A percentile compares a stretch with the other conserved stretches of the same genome.
phyloP scores from a whole-genome alignment of 495 filamentous ascomycete genomes.

The Annulohypoxylon nitens region DNA sequence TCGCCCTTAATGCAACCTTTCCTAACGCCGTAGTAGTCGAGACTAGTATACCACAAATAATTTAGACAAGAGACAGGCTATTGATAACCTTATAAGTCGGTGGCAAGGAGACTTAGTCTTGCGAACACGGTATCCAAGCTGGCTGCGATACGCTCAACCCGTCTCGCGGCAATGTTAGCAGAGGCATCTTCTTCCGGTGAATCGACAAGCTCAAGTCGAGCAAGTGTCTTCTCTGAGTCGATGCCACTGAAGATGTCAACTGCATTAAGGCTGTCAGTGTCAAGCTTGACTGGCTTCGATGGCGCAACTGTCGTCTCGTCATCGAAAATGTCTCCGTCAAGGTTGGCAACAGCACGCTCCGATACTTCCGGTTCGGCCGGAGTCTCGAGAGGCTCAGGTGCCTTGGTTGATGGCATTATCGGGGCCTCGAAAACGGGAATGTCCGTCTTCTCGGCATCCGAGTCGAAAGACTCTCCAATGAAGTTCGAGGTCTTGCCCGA shows the following conservation, averaged over 20 bases:
- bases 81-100: constrained; percentile 50
- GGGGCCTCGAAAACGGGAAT: constrained; percentile 61
- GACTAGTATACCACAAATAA: constrained; percentile 7
- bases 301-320: constrained; percentile 58
- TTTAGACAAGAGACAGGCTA: background rate
- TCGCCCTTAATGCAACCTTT: constrained; percentile 28
- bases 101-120: constrained; percentile 56
- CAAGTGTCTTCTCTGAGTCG: constrained; percentile 68
- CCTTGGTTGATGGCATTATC: constrained; percentile 47
- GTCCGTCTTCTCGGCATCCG: constrained; percentile 66
- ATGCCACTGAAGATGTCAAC: constrained; percentile 68
- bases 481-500: constrained; percentile 74
- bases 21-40: constrained; percentile 16
- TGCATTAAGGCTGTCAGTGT: constrained; percentile 51
- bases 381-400: constrained; percentile 50
- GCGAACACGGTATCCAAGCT: constrained; percentile 56
- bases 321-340: constrained; percentile 52
- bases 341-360: constrained; percentile 25
- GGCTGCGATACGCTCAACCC: constrained; percentile 57
- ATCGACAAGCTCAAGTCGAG: constrained; percentile 70
- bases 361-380: constrained; percentile 65
- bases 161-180: constrained; percentile 53
- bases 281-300: constrained; percentile 46
- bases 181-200: constrained; percentile 61
- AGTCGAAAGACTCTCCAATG: constrained; percentile 55